A percentile compares a stretch with the other conserved stretches of the same genome.
These are phyloP conservation scores for Trichoderma koningiopsis DNA, from an alignment of 2,329 filamentous ascomycete genomes.

Conservation along the genomic window DNA sequence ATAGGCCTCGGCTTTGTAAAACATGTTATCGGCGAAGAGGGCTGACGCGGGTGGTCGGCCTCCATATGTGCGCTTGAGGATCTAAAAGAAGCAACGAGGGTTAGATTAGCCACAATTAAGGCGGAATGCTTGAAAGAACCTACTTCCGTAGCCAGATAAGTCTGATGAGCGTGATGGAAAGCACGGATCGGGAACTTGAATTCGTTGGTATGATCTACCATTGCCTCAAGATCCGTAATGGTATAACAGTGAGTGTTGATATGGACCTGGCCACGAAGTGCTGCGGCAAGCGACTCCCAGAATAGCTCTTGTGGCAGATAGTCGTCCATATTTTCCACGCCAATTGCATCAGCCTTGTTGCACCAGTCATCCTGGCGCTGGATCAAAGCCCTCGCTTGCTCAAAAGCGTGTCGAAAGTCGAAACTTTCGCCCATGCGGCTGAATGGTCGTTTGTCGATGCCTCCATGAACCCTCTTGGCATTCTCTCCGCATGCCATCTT, in stretches of 20 bases:
- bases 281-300: conserved; percentile 65
- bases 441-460: conserved; percentile 54
- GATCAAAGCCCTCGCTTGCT: conserved; percentile 60
- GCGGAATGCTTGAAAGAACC: conserved; percentile 22
- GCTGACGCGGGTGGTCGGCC: conserved; percentile 57
- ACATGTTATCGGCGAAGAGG: conserved; percentile 73
- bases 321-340: conserved; percentile 52
- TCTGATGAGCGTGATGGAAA: conserved; percentile 71
- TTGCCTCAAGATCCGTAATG: conserved; percentile 67
- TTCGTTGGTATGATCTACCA: conserved; percentile 71
- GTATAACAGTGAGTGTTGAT: conserved; percentile 75
- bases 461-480: conserved; percentile 63
- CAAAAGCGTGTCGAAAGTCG: conserved; percentile 68
- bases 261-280: conserved; percentile 66
- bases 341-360: conserved; percentile 52
- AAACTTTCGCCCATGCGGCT: conserved; percentile 70
- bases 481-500: conserved; percentile 79
- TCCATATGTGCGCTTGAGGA: conserved; percentile 60
- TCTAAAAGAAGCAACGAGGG: conserved; percentile 36
- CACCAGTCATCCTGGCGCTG: conserved; percentile 71
- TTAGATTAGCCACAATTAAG: neutral
- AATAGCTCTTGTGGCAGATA: conserved; percentile 65
- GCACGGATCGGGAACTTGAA: conserved; percentile 68
- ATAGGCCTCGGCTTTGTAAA: conserved; percentile 70
- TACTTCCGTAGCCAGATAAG: conserved; percentile 66